A percentile compares a stretch with the other conserved stretches of the same genome.
phyloP scores from a whole-genome alignment of 805 yeast genomes.

The Cyberlindnera nakhonratchasimensis region DNA sequence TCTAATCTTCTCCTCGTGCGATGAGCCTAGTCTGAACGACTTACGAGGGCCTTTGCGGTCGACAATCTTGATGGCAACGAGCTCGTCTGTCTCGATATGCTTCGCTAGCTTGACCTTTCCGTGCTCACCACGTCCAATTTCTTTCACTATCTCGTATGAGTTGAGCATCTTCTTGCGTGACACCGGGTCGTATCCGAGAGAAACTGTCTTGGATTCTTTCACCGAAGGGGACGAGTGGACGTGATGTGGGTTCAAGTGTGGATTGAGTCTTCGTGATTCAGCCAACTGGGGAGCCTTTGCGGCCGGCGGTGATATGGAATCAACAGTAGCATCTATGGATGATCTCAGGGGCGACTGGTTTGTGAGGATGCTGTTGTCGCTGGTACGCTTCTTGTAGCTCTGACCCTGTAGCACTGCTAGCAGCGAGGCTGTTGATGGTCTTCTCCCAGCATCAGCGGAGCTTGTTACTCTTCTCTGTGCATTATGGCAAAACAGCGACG shows the following conservation, averaged over 20 bases:
- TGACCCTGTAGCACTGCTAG: constrained; percentile 13
- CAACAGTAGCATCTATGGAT: constrained; percentile 1
- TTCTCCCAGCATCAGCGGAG: constrained; percentile 5
- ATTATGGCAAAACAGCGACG: constrained; percentile 27
- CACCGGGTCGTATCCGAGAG: constrained; percentile 84
- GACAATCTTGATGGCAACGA: constrained; percentile 92
- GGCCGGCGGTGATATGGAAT: neutral
- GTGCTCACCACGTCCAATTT: constrained; percentile 95
- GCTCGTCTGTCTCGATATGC: constrained; percentile 56
- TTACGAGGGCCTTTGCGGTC: constrained; percentile 56
- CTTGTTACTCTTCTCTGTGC: constrained; percentile 1
- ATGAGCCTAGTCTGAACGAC: constrained; percentile 39
- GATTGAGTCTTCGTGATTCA: constrained; percentile 24
- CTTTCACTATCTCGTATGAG: constrained; percentile 82
- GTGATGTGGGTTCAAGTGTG: constrained; percentile 27
- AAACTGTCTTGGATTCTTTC: constrained; percentile 78
- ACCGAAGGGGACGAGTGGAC: constrained; percentile 41
- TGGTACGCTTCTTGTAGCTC: constrained; percentile 4
- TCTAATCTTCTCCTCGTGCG: constrained; percentile 70
- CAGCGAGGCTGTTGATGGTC: constrained; percentile 21
- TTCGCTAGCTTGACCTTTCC: constrained; percentile 95
- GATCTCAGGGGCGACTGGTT: constrained; percentile 19
- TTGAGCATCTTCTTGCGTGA: constrained; percentile 78
- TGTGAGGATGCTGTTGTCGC: constrained; percentile 14
- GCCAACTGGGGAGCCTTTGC: neutral